Evolutionary conservation across 768 basidiomycete species (phyloP), one percentile per base, ranked within the genome.

Genomic region (Tephrocybe sp.): DNA sequence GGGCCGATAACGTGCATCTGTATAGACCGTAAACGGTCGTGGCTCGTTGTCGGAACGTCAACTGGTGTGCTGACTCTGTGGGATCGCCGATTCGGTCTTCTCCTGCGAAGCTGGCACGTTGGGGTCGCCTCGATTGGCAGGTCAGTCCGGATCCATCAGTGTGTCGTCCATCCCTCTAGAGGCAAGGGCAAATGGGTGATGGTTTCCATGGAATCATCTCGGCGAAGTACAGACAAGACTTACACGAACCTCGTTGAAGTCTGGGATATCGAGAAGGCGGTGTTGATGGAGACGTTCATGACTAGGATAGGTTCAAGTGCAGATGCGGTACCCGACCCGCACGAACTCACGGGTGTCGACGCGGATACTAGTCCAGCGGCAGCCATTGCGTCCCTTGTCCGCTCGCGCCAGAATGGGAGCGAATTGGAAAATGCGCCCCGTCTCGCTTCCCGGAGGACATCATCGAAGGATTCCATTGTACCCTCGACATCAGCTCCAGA

Each of bases 81-180:
- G 94, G 97, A 99, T 69, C 83, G 92, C 38, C 87, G 96, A 9
- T 99, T 98, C 58, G 94, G 95, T 1, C 72, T 98, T 16, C 72
- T 88, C 4, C 74, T 98, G 56, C 89, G 89, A 65, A 90, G 85
- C 53, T 98, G 96, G 95, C 82, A 84, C 60, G 84, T 84, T 6
- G 84, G 84, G 9, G 73, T 74, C 5, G 75, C 79, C 3, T 72
- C 76, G 10, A 71, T 72, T 2, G 81, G 81, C 2, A 68, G 74
- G 34, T 72, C 76, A 6, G 77, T 76, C 2, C 78, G 82, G 33
- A 80, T 95, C 19, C 78, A 90, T 53, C 85, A 92, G 60, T 85
- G 85, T 56, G 78, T 76, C 11, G 72, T 94, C 0, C 96, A 98
- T 60, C 96, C 95, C 0, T 80, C 86, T 0, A 90, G 85, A 61